A percentile compares a stretch with the other conserved stretches of the same genome.
phyloP scores from a whole-genome alignment of 495 filamentous ascomycete genomes.

The Lophium mytilinum region DNA sequence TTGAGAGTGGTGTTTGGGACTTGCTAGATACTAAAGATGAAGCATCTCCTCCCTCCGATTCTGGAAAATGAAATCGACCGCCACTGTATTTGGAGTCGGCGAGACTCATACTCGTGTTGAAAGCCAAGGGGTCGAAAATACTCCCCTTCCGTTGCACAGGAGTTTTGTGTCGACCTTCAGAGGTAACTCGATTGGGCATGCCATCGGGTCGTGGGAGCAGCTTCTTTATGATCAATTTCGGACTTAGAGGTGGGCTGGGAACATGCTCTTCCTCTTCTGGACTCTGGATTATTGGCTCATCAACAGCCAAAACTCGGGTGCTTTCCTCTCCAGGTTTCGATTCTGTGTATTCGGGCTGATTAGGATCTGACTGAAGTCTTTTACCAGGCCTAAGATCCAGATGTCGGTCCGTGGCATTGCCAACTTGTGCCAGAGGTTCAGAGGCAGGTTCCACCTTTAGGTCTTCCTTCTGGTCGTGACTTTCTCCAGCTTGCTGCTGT shows the following conservation, averaged over 20 bases:
- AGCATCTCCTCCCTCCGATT: background rate
- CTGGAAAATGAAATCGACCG: conserved; percentile 43
- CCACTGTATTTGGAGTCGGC: conserved; percentile 46
- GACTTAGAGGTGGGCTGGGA: conserved; percentile 43
- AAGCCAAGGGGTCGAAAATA: conserved; percentile 42
- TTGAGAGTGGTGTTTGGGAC: background rate
- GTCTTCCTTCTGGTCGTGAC: background rate
- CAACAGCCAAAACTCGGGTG: background rate
- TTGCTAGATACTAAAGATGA: background rate
- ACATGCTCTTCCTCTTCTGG: background rate
- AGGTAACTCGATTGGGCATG: too few relatives aligned
- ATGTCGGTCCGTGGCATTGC: background rate
- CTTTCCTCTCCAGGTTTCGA: background rate
- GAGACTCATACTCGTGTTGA: conserved; percentile 38
- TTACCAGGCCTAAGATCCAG: background rate
- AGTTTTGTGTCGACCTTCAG: background rate
- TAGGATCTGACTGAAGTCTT: background rate
- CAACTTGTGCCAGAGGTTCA: background rate
- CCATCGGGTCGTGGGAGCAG: conserved; percentile 31
- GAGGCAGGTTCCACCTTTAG: background rate
- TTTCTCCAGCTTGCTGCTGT: background rate
- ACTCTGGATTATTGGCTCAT: background rate
- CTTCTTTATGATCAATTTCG: conserved; percentile 43
- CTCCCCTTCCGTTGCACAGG: conserved; percentile 28
- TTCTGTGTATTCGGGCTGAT: background rate